Evolutionary conservation across 2,329 filamentous ascomycete genomes (phyloP).

Genomic region (Periconia digitata): DNA sequence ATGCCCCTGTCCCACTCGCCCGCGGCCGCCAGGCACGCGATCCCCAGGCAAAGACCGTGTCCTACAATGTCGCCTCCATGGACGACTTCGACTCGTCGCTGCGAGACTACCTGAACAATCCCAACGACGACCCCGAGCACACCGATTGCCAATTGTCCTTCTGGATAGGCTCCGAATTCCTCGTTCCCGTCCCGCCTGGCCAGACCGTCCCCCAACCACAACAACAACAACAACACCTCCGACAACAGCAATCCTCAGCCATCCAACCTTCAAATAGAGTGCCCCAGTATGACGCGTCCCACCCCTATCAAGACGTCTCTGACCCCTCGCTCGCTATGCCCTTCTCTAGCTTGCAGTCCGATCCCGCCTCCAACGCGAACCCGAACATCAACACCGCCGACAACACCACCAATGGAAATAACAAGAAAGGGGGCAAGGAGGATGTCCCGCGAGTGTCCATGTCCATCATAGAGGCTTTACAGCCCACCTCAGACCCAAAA

Average conservation of each 20-base stretch:
- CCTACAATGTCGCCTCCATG: slow-evolving; percentile 33
- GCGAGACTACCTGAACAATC: slow-evolving; percentile 36
- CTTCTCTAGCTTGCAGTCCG: slow-evolving; percentile 19
- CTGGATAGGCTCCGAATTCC: slow-evolving; percentile 41
- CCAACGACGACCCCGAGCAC: slow-evolving; percentile 40
- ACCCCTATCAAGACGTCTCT: slow-evolving; percentile 25
- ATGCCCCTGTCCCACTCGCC: slow-evolving; percentile 33
- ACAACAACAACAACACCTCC: background rate
- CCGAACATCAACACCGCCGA: slow-evolving; percentile 4
- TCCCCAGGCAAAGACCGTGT: slow-evolving; percentile 35
- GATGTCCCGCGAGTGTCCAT: slow-evolving; percentile 29
- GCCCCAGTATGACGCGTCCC: slow-evolving; percentile 20
- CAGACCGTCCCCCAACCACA: slow-evolving; percentile 4
- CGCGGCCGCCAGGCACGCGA: slow-evolving; percentile 43
- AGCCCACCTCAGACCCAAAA: slow-evolving; percentile 38
- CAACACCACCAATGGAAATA: background rate
- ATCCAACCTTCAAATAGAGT: slow-evolving; percentile 31
- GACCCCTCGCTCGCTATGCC: slow-evolving; percentile 29
- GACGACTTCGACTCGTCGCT: slow-evolving; percentile 41
- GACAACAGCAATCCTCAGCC: slow-evolving; percentile 21
- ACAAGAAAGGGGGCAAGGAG: slow-evolving; percentile 13
- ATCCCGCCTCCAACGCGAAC: slow-evolving; percentile 6
- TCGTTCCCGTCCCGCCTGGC: slow-evolving; percentile 22
- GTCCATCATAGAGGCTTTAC: slow-evolving; percentile 40
- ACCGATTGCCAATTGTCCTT: slow-evolving; percentile 43